Percentiles rank a stretch among this genome's conserved stretches.
These are phyloP conservation scores for Verticillium dahliae DNA, from an alignment of 2,329 filamentous ascomycete species.

Conservation along the genomic window DNA sequence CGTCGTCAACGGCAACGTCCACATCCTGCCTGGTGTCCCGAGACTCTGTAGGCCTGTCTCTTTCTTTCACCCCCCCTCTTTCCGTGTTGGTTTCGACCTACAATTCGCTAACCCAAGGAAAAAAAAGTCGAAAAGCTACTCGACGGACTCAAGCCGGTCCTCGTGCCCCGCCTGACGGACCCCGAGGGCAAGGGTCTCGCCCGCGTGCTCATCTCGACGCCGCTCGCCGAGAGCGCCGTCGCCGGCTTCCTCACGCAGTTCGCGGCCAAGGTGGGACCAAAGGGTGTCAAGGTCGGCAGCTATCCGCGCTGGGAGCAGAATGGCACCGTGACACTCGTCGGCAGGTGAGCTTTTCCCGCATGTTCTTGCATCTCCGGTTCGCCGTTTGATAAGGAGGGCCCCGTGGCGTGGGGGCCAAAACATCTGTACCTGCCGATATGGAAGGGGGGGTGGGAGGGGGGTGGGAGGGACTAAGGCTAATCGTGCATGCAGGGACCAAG, in stretches of 20 bases:
- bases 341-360: conserved; percentile 32
- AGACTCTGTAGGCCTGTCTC: conserved; percentile 53
- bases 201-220: conserved; percentile 79
- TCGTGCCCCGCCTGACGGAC: conserved; percentile 67
- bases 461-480: conserved; percentile 1
- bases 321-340: conserved; percentile 88
- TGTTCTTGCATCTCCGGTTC: background rate
- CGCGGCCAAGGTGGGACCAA: conserved; percentile 63
- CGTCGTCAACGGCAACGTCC: conserved; percentile 86
- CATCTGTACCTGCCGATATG: background rate
- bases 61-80: no score
- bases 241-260: conserved; percentile 78
- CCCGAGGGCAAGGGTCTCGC: conserved; percentile 75
- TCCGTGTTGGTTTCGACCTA: no score
- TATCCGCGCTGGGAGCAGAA: conserved; percentile 90
- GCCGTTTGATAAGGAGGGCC: background rate
- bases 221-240: conserved; percentile 77
- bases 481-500: conserved; percentile 51
- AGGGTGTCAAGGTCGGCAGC: conserved; percentile 87
- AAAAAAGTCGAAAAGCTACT: conserved; percentile 63
- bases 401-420: background rate
- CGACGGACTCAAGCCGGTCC: conserved; percentile 63
- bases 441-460: background rate
- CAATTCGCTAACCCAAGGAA: background rate
- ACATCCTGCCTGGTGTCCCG: conserved; percentile 88